Base-by-base conservation (phyloP, 2,329 filamentous ascomycete species). In the Ceratocystiopsis sp. region DNA sequence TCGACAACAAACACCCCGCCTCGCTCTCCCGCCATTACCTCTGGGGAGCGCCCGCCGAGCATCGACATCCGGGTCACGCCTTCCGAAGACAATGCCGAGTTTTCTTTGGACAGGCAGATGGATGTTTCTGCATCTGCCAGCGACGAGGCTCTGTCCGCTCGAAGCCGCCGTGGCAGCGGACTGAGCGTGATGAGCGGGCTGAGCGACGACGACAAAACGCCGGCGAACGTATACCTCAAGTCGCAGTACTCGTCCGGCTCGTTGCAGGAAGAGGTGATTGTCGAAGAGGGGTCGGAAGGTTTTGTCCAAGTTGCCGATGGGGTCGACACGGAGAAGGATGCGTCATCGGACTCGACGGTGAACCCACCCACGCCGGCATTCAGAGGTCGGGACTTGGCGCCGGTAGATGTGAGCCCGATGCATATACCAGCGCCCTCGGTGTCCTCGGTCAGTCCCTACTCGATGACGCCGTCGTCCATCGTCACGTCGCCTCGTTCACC, bases 401-500 rank as follows among this genome's bases (percentile, higher is more conserved):
- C 69, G 1, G 65, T 73, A 29, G 72, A 77, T 18, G 60, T 71
- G 37, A 61, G 60, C 38, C 61, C 66, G 14, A 57, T 68, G 4
- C 59, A 63, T 34, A 54, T 68, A 3, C 61, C 69, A 15, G 56
- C 65, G 3, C 58, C 37, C 3, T 61, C 65, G 4, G 52, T 66
- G 45, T 60, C 64, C 29, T 69, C 73, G n/a, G 56, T 73, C 48
- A 77, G 79, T 57, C 78, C 80, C 10, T 75, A 78, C 42, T 73
- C 81, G 36, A 71, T 74, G 47, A 70, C 72, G 41, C 69, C 73
- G 49, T 65, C 75, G 0, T 81, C 81, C 0, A 44, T 43, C 10
- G 69, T 78, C 54, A 71, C 80, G 1, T 85, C 81, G 6, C 82
- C 81, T 0, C 73, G 80, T 42, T 72, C 79, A 46, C 66, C 77